Evolutionary conservation across 75 land plant species (phyloP), one percentile per base, ranked within the genome.

Genomic region (Adiantum capillusveneris): DNA sequence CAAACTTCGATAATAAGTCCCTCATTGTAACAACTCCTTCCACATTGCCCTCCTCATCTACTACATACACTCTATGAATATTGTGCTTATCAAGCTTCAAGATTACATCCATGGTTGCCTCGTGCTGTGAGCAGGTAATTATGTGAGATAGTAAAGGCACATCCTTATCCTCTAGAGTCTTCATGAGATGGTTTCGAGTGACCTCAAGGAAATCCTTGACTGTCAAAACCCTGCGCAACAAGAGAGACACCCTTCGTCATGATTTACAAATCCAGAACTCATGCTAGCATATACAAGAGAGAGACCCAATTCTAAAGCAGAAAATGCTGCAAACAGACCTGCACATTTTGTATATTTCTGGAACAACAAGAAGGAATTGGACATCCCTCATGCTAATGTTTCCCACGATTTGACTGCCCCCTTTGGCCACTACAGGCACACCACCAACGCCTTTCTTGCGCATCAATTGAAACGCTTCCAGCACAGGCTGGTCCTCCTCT

Each of bases 1-100:
- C 96, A 39, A 90, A 78, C 75, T 71, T 90, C 0, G 92, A 86
- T 59, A 90, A 86, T 43, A 90, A 83, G 69, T 90, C 96, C 29
- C 96, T 60, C 2, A 90, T 75, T 16, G 96, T 83, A 44, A 90
- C 78, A 13, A 90, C 85, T 0, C 87, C 96, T 58, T 86, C 83
- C 39, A 90, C 46, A 46, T 76, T 66, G 0, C 74, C 85, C 6
- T 77, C 66, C 16, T 62, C 68, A 31, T 86, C 75, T 1, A 86
- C 87, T 0, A 84, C 87, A 65, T 90, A 90, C 6, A 86, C 64
- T 0, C 91, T 64, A n/a, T 90, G 91, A 29, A 90, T 77, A 63
- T 70, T 75, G 53, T 58, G 57, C 0, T 77, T 45, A 61, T 83
- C 83, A 25, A 85, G 79, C 65, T 62, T 85, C 42, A 67, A 18